Base-by-base conservation (phyloP, 2,329 filamentous ascomycete genomes). In the Pseudocercospora crystallina region DNA sequence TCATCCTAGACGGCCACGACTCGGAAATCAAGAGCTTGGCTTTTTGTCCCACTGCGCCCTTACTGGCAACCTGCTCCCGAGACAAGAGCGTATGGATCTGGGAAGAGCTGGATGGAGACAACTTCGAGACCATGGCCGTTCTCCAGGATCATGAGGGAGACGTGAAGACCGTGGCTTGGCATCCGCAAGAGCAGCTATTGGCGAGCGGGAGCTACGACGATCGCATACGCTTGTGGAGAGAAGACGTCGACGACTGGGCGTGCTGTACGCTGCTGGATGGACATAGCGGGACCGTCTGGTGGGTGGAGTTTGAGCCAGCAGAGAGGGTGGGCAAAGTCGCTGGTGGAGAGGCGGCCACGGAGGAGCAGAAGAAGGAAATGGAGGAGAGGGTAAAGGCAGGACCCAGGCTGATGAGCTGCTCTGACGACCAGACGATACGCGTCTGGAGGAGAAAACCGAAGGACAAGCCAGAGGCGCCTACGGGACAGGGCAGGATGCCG, bases 31-130 rank as follows among this genome's bases (percentile, higher is more conserved):
- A 96, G 76, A 77, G 81, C 29, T 83, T 92, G 56, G 79, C 82
- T 2, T 95, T 90, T 74, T 84, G 80, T 13, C 84, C 88, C 0
- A 82, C 82, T 0, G 88, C 88, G 1, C 82, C 86, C 54, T 85
- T 90, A 62, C 80, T 99, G 4, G 94, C 94, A 5, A 96, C 91
- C 0, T 96, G 91, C 71, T 88, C 84, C 46, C 81, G 94, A 42
- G 94, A 99, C 69, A 97, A 97, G 75, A 87, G 83, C 12, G 89
- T 97, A 13, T 99, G 94, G 94, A 89, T 99, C 62, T 99, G 94
- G 94, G 94, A 99, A 72, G 94, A 97, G 69, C 81, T 96, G 47
- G 87, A 86, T 12, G 91, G 95, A 48, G 92, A 96, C 69, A 94
- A 97, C 68, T 97, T 91, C 76, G 94, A 99, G 78, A 97, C 94